These are phyloP conservation scores for Trichoderma sp. DNA, from an alignment of 2,329 filamentous ascomycete species.

Conservation along the genomic window DNA sequence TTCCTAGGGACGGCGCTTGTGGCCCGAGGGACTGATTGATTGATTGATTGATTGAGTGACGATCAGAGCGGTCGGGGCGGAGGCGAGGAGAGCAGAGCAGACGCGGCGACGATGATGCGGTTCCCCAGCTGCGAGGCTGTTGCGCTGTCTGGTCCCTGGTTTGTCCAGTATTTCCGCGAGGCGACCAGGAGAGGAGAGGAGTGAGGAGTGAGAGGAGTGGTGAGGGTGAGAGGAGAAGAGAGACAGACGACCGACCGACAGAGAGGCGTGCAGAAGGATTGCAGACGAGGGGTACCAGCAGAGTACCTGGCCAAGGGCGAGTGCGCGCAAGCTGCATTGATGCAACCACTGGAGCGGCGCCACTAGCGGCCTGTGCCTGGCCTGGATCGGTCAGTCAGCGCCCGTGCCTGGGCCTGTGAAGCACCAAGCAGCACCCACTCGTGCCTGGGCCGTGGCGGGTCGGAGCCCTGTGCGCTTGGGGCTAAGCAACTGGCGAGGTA, in stretches of 20 bases:
- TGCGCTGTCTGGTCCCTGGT: too few relatives aligned
- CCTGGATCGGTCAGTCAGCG: background rate
- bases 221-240: conserved; percentile 7
- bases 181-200: background rate
- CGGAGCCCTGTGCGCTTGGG: conserved; percentile 6
- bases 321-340: background rate
- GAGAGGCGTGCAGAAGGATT: background rate
- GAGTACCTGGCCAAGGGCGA: background rate
- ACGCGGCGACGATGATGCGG: background rate
- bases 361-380: conserved; percentile 2
- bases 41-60: background rate
- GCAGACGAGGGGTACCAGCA: background rate
- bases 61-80: background rate
- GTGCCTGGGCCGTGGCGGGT: background rate
- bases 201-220: background rate
- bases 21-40: too few relatives aligned
- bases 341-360: conserved; percentile 1
- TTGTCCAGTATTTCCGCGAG: background rate
- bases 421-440: too few relatives aligned
- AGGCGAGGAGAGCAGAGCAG: background rate
- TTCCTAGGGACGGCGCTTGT: conserved; percentile 21
- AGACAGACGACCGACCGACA: background rate
- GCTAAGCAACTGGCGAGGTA: conserved; percentile 1
- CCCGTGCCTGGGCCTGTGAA: conserved; percentile 10
- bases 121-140: background rate